Conservation (phyloP, 495 filamentous ascomycete genomes). For the Aspergillus incahuasiensis region DNA sequence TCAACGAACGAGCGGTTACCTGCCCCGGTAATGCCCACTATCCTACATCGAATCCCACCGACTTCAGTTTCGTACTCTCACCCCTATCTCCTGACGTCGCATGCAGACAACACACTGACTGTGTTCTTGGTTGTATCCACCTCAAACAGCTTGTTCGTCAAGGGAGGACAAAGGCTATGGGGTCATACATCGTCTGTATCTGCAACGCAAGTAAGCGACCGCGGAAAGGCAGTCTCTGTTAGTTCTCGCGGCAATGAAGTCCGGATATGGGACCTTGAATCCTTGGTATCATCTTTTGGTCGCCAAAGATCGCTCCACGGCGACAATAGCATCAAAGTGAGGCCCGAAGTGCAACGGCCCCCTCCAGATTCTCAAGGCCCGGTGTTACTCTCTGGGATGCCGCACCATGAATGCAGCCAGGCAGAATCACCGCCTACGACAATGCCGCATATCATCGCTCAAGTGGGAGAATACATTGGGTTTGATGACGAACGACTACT, state of each 20-base stretch:
- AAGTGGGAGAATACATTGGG: conserved; percentile 63
- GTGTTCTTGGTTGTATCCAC: conserved; percentile 80
- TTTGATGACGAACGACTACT: conserved; percentile 95
- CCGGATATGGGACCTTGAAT: conserved; percentile 91
- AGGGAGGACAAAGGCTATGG: conserved; percentile 75
- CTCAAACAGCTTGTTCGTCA: conserved; percentile 59
- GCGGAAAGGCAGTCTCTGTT: conserved; percentile 88
- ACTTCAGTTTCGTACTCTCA: conserved; percentile 82
- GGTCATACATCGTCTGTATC: conserved; percentile 92
- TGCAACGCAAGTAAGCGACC: conserved; percentile 76
- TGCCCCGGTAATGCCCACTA: conserved; percentile 23
- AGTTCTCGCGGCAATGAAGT: conserved; percentile 79
- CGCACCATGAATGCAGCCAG: neutral
- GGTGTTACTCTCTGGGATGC: conserved; percentile 18
- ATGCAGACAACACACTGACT: conserved; percentile 88
- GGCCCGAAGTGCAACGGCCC: conserved; percentile 29
- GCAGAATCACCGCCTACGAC: neutral
- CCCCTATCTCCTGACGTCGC: conserved; percentile 83
- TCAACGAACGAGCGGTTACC: conserved; percentile 29
- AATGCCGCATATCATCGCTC: conserved; percentile 7
- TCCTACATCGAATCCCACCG: conserved; percentile 46
- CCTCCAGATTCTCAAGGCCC: conserved; percentile 6
- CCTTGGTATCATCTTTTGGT: conserved; percentile 49
- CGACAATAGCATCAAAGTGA: conserved; percentile 54
- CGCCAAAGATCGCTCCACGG: conserved; percentile 32